These are phyloP conservation scores for Wickerhamia fluorescens DNA, from an alignment of 805 yeast genomes.

Conservation along the genomic window DNA sequence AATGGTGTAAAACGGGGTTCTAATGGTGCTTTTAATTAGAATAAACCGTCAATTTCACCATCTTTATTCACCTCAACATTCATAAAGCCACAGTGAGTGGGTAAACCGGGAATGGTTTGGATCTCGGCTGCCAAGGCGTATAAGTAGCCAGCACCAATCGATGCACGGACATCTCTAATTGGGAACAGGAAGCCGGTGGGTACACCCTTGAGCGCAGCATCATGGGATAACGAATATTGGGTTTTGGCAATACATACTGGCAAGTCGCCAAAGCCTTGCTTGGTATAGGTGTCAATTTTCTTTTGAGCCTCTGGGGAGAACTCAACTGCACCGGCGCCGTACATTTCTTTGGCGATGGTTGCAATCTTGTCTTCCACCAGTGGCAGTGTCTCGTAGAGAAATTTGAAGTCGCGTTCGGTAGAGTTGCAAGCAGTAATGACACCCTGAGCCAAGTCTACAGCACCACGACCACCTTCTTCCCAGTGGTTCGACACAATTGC, in stretches of 20 bases:
- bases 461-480: constrained; percentile 84
- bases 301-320: constrained; percentile 61
- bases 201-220: constrained; percentile 75
- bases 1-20: too few species aligned
- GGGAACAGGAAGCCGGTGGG: constrained; percentile 78
- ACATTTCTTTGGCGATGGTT: constrained; percentile 66
- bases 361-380: constrained; percentile 62
- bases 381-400: constrained; percentile 53
- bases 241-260: constrained; percentile 86
- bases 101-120: constrained; percentile 80
- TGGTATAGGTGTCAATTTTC: constrained; percentile 60
- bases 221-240: constrained; percentile 78
- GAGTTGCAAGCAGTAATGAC: constrained; percentile 56
- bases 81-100: constrained; percentile 83
- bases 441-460: constrained; percentile 65
- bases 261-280: constrained; percentile 69
- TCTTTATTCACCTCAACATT: constrained; percentile 74
- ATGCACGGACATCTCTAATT: constrained; percentile 70
- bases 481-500: constrained; percentile 81
- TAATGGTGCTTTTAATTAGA: too few species aligned
- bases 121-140: constrained; percentile 83
- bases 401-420: constrained; percentile 37
- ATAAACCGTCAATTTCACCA: constrained; percentile 78
- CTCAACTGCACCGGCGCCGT: constrained; percentile 70
- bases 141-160: constrained; percentile 79